Base-by-base conservation (phyloP, 805 yeast genomes). In the Hermanozyma aechmeae region DNA sequence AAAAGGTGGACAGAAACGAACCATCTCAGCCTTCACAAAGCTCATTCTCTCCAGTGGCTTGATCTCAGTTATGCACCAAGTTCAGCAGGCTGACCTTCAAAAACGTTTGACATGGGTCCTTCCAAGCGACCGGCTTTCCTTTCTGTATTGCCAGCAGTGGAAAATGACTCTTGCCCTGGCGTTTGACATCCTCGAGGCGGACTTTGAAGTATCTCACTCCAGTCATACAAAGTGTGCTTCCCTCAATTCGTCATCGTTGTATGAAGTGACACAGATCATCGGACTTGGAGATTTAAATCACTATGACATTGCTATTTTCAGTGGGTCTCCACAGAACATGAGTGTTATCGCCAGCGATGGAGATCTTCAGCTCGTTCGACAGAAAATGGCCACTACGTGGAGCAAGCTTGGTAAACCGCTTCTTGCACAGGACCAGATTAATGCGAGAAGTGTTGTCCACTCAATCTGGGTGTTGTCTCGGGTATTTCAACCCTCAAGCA, bases 301-400 rank as follows among this genome's bases (percentile, higher is more conserved):
- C 38, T 77, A 80, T 50, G 94, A 84, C 50, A 73, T 81, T 33
- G 80, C 80, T 30, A 76, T 81, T 4, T 78, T 64, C 50, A 78
- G 87, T 2, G 95, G 95, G 1, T 81, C 85, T 6, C 92, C 92
- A 1, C 73, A 79, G 56, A 69, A 86, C 43, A 50, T 57, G 21
- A 58, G 65, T 35, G 68, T 62, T 4, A 45, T 40, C 16, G 64
- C 59, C 2, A 56, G 61, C 2, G 28, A 38, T 17, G 58, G 60
- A 28, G 68, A 62, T 33, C 47, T 50, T 28, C 31, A 39, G 13
- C 40, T 50, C 14, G 65, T 58, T 4, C 61, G 50, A 31, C 37
- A 50, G 11, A 60, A 61, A 34, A 39, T 61, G 16, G 40, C 34
- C 30, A 44, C 41, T 11, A 53, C 61, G 29, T 61, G 67, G 68